Percentiles rank a stretch among this genome's conserved stretches.
Evolutionary conservation across 192 early-diverging fungal genomes (phyloP).

Genomic region (Phycomyces blakesleeanus): DNA sequence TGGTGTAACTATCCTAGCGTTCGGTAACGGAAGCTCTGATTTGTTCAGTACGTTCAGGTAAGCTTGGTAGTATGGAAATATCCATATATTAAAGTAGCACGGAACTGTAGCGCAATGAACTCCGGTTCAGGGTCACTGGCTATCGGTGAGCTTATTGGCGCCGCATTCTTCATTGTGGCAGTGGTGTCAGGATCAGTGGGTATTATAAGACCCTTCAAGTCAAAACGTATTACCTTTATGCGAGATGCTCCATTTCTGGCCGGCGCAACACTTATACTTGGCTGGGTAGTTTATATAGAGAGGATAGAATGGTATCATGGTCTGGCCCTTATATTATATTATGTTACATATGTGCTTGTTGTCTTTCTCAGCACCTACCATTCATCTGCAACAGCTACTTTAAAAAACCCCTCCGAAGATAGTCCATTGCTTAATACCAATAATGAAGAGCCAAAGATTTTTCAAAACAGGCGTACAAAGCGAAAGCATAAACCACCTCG

Average conservation of each 20-base stretch:
- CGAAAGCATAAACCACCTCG: not conserved
- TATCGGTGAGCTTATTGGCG: slow-evolving; percentile 86
- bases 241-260: slow-evolving; percentile 76
- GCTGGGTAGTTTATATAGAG: slow-evolving; percentile 48
- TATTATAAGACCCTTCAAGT: slow-evolving; percentile 72
- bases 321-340: slow-evolving; percentile 51
- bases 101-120: slow-evolving; percentile 67
- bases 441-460: not conserved
- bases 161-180: slow-evolving; percentile 79
- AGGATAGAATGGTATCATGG: slow-evolving; percentile 51
- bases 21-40: slow-evolving; percentile 92
- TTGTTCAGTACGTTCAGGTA: slow-evolving; percentile 74
- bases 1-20: slow-evolving; percentile 69
- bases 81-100: slow-evolving; percentile 10
- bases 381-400: not conserved
- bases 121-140: slow-evolving; percentile 77
- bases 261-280: slow-evolving; percentile 49
- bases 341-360: slow-evolving; percentile 55
- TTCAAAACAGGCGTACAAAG: not conserved
- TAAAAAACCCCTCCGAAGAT: not conserved
- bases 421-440: not conserved
- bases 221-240: slow-evolving; percentile 62
- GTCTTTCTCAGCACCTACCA: slow-evolving; percentile 38
- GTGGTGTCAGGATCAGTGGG: slow-evolving; percentile 83
- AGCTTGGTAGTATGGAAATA: not conserved